phyloP scores from a whole-genome alignment of 768 basidiomycete species.

The Mrakia frigida region DNA sequence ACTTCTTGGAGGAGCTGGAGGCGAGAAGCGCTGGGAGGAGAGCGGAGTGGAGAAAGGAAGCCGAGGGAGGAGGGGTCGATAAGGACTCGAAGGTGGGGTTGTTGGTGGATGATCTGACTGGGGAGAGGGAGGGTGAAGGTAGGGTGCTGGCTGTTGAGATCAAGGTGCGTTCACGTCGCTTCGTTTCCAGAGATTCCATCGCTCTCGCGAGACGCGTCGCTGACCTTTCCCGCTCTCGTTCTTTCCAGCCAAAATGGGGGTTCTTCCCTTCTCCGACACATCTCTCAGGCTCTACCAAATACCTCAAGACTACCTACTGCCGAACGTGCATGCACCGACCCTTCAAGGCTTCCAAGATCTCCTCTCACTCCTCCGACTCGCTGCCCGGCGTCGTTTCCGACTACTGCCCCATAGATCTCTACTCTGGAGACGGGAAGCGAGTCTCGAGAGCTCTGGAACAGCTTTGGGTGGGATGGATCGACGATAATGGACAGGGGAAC shows the following conservation, averaged over 20 bases:
- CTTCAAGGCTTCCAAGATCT: slow-evolving; percentile 51
- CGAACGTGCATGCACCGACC: slow-evolving; percentile 86
- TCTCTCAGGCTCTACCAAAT: slow-evolving; percentile 57
- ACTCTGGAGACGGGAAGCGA: slow-evolving; percentile 62
- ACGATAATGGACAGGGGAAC: slow-evolving; percentile 62
- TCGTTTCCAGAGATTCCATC: too few relatives aligned
- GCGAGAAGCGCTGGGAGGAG: slow-evolving; percentile 51
- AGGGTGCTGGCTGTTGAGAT: slow-evolving; percentile 72
- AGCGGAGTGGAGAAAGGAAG: slow-evolving; percentile 54
- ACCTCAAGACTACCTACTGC: slow-evolving; percentile 66
- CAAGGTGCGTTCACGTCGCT: slow-evolving; percentile 56
- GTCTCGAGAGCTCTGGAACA: slow-evolving; percentile 59
- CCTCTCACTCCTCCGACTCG: neutral
- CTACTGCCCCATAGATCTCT: slow-evolving; percentile 90
- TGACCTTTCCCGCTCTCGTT: neutral
- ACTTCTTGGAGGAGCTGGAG: slow-evolving; percentile 61
- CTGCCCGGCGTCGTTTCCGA: neutral
- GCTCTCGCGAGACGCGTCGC: neutral
- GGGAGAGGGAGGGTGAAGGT: slow-evolving; percentile 45
- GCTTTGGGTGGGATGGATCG: slow-evolving; percentile 69
- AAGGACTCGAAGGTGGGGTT: slow-evolving; percentile 54
- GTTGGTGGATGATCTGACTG: slow-evolving; percentile 74
- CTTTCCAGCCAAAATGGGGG: slow-evolving; percentile 86
- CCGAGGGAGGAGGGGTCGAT: slow-evolving; percentile 56
- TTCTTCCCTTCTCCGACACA: slow-evolving; percentile 66